Evolutionary conservation across 2,329 filamentous ascomycete species (phyloP), one percentile per base, ranked within the genome.

Genomic region (Didymella exigua): DNA sequence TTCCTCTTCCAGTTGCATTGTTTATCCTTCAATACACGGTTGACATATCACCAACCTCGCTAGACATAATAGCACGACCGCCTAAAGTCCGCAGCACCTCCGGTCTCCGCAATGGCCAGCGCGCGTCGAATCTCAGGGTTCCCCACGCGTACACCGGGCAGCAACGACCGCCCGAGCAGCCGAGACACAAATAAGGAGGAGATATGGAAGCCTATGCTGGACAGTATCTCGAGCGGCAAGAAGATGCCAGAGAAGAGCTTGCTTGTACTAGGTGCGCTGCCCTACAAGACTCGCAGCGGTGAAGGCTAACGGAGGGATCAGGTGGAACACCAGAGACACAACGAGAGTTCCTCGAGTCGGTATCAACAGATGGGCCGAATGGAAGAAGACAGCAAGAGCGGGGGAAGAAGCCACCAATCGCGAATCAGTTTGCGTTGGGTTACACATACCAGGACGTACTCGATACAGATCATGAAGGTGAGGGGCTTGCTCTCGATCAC

Each of bases 381-480:
- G 70, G 66, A 23, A 67, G 77, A 79, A 63, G 86, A 83, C 75
- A 82, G 79, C 68, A 82, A 82, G 72, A 81, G 70, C 67, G 80
- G 71, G 64, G 66, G 69, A 75, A 64, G 73, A 83, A 84, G 58
- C 89, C 91, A 2, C 91, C 91, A 19, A 85, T 96, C 69, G 93
- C 93, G 50, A 97, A 97, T 72, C 89, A 89, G 71, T 96, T 96
- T 76, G 93, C 93, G 10, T 79, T 97, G 56, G 93, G 93, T 46
- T 97, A 97, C 74, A 96, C 93, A 49, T 97, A 96, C 77, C 91
- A 96, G 74, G 91, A 97, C 76, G 91, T 97, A 31, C 82, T 96
- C 31, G 93, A 97, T 75, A 89, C 91, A 52, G 93, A 97, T 72
- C 92, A 96, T 75, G 93, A 97, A 81, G 90, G 90, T 92, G 76